Base-by-base conservation (phyloP, 352 stramenopile genomes). In the Globisporangium cederbergense region DNA sequence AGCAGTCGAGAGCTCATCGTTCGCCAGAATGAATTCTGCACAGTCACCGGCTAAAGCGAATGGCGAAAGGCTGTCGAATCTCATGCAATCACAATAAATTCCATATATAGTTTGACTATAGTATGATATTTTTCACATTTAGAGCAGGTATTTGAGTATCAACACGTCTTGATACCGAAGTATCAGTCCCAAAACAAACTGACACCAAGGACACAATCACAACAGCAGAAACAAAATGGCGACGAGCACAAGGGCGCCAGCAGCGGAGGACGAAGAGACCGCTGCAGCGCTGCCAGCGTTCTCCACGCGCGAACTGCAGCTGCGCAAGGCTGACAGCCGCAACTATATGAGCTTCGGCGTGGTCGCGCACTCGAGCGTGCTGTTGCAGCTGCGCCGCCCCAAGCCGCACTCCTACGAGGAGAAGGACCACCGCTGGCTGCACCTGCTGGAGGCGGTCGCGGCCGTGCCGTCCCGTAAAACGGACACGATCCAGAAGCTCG, bases 381-480 rank as follows among this genome's bases (percentile, higher is more conserved):
- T 94, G 57, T 72, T 92, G 38, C 76, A 76, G 46, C 62, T 94
- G 22, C 57, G 82, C 11, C 59, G 53, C 10, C 82, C 83, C 20
- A 66, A 62, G 6, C 60, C 60, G 50, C 78, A 89, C 69, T 58
- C 68, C 10, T 91, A 90, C 68, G 79, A 80, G 53, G 69, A 89
- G 67, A 78, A 77, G 11, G 86, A 92, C 60, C 57, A 73, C 20
- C 82, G 80, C 14, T 92, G 86, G 75, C 74, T 94, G 43, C 82
- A 90, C 30, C 62, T 90, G 66, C 72, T 94, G 49, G 78, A 92
- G 58, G 73, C 75, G 9, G 68, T 84, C 47, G 81, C 80, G 2
- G 60, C 78, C 8, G 75, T 92, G 62, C 86, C 86, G 14, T 92
- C 83, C 57, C 66, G 80, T 46, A 81, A 85, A 47, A 65, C 73